Evolutionary conservation across 2,329 filamentous ascomycete genomes (phyloP).

Genomic region (Alternaria consortialis): DNA sequence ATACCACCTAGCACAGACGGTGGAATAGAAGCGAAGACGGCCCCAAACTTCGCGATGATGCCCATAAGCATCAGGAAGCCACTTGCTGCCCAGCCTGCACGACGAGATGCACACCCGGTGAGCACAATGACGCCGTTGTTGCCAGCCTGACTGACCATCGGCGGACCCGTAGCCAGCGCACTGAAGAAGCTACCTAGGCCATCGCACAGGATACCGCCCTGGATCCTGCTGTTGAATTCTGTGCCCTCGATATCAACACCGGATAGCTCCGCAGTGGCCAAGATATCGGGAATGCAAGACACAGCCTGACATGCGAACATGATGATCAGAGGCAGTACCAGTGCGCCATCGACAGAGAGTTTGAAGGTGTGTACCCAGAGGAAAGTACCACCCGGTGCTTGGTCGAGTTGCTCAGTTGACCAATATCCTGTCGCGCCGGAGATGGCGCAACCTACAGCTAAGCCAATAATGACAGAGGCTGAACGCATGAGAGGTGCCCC

Average conservation of each 20-base stretch:
- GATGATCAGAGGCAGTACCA: conserved; percentile 39
- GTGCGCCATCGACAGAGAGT: conserved; percentile 38
- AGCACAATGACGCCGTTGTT: conserved; percentile 44
- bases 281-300: conserved; percentile 50
- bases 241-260: conserved; percentile 39
- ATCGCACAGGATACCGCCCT: conserved; percentile 41
- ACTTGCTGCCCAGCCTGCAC: conserved; percentile 41
- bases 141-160: conserved; percentile 41
- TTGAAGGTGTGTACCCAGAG: conserved; percentile 42
- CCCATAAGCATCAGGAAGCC: conserved; percentile 40
- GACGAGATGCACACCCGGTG: conserved; percentile 38
- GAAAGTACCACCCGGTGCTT: conserved; percentile 35
- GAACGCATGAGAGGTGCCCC: conserved; percentile 43
- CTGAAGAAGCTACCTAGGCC: conserved; percentile 40
- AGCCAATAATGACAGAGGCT: conserved; percentile 37
- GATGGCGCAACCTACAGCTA: conserved; percentile 39
- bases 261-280: conserved; percentile 40
- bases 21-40: conserved; percentile 41
- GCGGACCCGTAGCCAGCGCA: conserved; percentile 37
- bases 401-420: conserved; percentile 29
- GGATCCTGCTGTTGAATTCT: conserved; percentile 38
- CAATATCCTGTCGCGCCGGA: conserved; percentile 41
- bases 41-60: conserved; percentile 40
- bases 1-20: conserved; percentile 58
- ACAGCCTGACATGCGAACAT: conserved; percentile 44